Conservation (phyloP, 306 rosid species). For the Hippophae tibetana region DNA sequence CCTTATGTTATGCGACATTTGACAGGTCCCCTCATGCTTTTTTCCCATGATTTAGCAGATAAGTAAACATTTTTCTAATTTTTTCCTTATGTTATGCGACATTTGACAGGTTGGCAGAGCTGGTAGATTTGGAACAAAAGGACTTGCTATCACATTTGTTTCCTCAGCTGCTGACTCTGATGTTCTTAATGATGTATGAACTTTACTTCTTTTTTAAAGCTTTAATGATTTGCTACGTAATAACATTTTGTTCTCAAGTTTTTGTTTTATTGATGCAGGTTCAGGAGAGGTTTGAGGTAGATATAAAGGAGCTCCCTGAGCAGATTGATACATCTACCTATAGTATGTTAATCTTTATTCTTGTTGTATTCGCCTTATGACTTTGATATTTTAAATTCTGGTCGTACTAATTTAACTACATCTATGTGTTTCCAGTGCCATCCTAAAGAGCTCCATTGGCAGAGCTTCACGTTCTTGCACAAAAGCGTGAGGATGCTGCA, state of each 20-base stretch:
- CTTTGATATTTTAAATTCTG: not conserved
- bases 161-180: conserved; percentile 83
- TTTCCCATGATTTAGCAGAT: too few species aligned
- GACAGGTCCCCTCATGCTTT: conserved; percentile 34
- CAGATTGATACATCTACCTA: conserved; percentile 95
- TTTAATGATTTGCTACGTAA: not conserved
- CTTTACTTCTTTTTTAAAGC: not conserved
- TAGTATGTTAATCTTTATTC: conserved; percentile 42
- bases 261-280: conserved; percentile 45
- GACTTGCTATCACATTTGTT: conserved; percentile 95
- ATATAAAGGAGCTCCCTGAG: conserved; percentile 95
- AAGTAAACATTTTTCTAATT: too few species aligned
- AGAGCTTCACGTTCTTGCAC: too few species aligned
- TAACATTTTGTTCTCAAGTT: not conserved
- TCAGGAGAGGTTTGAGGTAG: conserved; percentile 96
- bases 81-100: not conserved
- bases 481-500: too few species aligned
- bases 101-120: conserved; percentile 82
- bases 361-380: not conserved
- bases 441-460: too few species aligned
- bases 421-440: not conserved
- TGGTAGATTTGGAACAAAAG: conserved; percentile 97
- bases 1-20: not conserved
- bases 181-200: conserved; percentile 82
- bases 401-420: not conserved